Evolutionary conservation across 805 yeast genomes (phyloP), one percentile per base, ranked within the genome.

Genomic region (Wickerhamiella bombiphila): DNA sequence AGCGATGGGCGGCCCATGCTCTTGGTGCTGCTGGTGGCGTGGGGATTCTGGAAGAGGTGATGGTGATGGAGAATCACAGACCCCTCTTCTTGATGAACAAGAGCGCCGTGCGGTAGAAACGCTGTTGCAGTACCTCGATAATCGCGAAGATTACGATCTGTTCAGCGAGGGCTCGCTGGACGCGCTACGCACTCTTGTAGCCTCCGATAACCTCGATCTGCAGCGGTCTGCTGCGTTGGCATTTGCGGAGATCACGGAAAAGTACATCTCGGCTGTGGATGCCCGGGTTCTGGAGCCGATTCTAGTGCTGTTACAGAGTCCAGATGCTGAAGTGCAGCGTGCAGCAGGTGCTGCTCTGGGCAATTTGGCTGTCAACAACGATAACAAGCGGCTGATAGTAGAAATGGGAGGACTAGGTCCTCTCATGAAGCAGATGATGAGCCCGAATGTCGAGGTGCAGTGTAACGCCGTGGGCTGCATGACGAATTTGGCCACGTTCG

Each of bases 281-380:
- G 69, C 93, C 41, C 93, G 83, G 48, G 95, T 88, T 3, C 65
- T 91, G 48, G 96, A 91, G 58, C 98, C 97, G 35, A 86, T 91
- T 30, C 66, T 91, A 43, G 80, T 83, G 34, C 67, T 91, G 35
- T 65, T 91, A 47, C 94, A 88, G 57, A 73, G 80, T 43, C 67
- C 78, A 15, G 98, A 91, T 58, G 72, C 86, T 40, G 98, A 91
- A 61, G 94, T 91, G 26, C 97, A 91, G 62, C 71, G 97, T 38
- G 98, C 98, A 5, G 96, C 98, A 0, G 88, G 97, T 60, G 98
- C 97, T 4, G 97, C 98, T 2, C 65, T 91, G 48, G 98, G 98
- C n/a, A 91, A 91, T 52, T 65, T 91, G 52, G 99, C 99, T 2
- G 98, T 91, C 22, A 85, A 91, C 61, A 86, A 85, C 53, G 95